Evolutionary conservation across 495 filamentous ascomycete species (phyloP).

Genomic region (Trichoderma virens): DNA sequence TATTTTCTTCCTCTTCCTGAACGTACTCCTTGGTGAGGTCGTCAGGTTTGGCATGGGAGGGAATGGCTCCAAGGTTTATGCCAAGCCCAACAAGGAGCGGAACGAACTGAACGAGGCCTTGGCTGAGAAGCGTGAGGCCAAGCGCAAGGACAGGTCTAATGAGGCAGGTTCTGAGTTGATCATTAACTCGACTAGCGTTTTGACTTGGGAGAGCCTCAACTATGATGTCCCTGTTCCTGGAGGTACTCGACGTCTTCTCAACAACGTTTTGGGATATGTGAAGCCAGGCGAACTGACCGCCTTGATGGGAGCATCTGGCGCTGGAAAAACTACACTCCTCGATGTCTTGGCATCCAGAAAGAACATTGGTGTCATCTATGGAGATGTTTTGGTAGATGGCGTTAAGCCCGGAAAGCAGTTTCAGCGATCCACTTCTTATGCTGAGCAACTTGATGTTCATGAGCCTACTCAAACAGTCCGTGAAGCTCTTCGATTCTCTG

Average conservation of each 20-base stretch:
- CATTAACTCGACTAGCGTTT: constrained; percentile 60
- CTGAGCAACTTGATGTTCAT: constrained; percentile 78
- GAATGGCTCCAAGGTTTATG: constrained; percentile 67
- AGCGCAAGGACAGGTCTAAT: constrained; percentile 42
- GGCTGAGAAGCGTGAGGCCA: constrained; percentile 45
- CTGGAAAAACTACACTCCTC: constrained; percentile 76
- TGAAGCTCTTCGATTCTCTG: constrained; percentile 79
- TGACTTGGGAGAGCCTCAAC: constrained; percentile 73
- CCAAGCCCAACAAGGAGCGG: constrained; percentile 62
- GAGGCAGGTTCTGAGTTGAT: constrained; percentile 46
- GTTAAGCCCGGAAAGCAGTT: constrained; percentile 57
- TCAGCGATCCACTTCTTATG: constrained; percentile 73
- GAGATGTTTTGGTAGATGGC: constrained; percentile 71
- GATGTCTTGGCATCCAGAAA: constrained; percentile 72
- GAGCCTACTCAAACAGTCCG: constrained; percentile 71
- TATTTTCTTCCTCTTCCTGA: constrained; percentile 56
- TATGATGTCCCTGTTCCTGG: constrained; percentile 69
- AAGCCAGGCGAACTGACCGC: constrained; percentile 73
- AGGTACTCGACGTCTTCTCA: constrained; percentile 60
- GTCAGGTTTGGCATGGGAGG: constrained; percentile 69
- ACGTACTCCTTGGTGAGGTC: constrained; percentile 67
- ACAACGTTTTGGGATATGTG: constrained; percentile 69
- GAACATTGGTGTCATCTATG: constrained; percentile 68
- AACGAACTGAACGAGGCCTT: constrained; percentile 61
- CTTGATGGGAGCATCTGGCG: constrained; percentile 79